These are phyloP conservation scores for Aschersonia sp. DNA, from an alignment of 2,329 filamentous ascomycete genomes.

Conservation along the genomic window DNA sequence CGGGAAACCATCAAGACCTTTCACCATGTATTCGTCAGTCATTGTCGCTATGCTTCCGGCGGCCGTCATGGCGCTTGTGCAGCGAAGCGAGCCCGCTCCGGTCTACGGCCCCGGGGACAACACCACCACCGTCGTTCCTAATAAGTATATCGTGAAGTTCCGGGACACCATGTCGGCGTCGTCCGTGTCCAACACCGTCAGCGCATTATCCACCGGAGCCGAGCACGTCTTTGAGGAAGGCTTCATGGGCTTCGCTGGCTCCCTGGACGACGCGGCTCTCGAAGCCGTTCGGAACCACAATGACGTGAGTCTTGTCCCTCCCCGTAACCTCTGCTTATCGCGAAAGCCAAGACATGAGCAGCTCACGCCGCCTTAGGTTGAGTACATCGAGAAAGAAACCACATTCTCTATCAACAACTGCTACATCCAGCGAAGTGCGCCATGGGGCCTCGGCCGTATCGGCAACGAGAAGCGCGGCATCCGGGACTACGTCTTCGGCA, in stretches of 20 bases:
- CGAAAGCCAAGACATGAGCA: background rate
- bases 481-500: constrained; percentile 18
- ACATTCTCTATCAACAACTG: constrained; percentile 3
- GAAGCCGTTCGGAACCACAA: constrained; percentile 8
- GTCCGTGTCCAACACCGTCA: constrained; percentile 4
- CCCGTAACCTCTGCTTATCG: background rate
- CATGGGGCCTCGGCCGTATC: constrained; percentile 21
- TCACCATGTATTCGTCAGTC: constrained; percentile 5
- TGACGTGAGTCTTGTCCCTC: constrained; percentile 4
- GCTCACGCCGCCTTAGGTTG: constrained; percentile 8
- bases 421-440: background rate
- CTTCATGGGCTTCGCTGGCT: constrained; percentile 10
- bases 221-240: constrained; percentile 10
- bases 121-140: constrained; percentile 6
- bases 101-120: constrained; percentile 7
- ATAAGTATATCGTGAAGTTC: constrained; percentile 16
- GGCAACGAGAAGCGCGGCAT: constrained; percentile 13
- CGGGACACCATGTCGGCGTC: constrained; percentile 5
- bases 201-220: constrained; percentile 7
- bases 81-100: constrained; percentile 11
- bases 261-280: constrained; percentile 6
- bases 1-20: background rate
- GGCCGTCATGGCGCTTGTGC: constrained; percentile 2
- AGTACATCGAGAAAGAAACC: constrained; percentile 21
- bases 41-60: constrained; percentile 8